phyloP scores from a whole-genome alignment of 768 basidiomycete genomes.

The Collybia sordida region DNA sequence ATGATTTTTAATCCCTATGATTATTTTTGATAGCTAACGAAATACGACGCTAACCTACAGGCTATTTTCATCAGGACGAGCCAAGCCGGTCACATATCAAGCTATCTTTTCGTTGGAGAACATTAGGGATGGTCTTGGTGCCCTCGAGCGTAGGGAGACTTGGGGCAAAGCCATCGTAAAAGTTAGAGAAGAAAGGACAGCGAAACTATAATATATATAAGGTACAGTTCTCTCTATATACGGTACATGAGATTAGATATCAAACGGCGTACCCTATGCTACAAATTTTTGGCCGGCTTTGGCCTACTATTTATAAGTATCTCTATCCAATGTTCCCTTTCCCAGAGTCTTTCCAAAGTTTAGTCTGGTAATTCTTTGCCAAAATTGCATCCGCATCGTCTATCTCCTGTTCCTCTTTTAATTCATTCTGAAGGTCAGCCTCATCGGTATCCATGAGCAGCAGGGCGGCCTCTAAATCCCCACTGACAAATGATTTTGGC shows the following conservation, averaged over 20 bases:
- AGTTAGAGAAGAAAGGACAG: conserved; percentile 35
- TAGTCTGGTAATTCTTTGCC: conserved; percentile 34
- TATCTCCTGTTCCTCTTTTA: conserved; percentile 41
- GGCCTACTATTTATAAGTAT: too few species aligned
- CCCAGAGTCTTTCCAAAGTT: conserved; percentile 35
- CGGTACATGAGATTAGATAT: neutral
- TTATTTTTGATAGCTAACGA: neutral
- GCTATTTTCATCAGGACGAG: conserved; percentile 63
- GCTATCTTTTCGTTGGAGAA: conserved; percentile 68
- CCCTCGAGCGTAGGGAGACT: conserved; percentile 80
- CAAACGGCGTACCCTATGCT: too few species aligned
- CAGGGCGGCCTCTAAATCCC: conserved; percentile 7
- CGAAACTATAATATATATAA: conserved; percentile 12
- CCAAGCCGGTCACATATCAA: conserved; percentile 70
- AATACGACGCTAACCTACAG: conserved; percentile 28
- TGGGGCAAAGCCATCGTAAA: conserved; percentile 89
- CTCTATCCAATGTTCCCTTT: neutral
- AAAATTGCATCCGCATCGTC: conserved; percentile 33
- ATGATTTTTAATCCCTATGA: conserved; percentile 17
- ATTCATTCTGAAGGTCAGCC: conserved; percentile 27
- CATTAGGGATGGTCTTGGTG: conserved; percentile 66
- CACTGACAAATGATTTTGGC: conserved; percentile 9
- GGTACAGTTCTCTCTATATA: neutral
- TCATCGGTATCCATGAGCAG: conserved; percentile 25
- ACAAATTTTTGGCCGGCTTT: too few species aligned